Evolutionary conservation across 2,329 filamentous ascomycete genomes (phyloP).

Genomic region (Fusarium sp.): DNA sequence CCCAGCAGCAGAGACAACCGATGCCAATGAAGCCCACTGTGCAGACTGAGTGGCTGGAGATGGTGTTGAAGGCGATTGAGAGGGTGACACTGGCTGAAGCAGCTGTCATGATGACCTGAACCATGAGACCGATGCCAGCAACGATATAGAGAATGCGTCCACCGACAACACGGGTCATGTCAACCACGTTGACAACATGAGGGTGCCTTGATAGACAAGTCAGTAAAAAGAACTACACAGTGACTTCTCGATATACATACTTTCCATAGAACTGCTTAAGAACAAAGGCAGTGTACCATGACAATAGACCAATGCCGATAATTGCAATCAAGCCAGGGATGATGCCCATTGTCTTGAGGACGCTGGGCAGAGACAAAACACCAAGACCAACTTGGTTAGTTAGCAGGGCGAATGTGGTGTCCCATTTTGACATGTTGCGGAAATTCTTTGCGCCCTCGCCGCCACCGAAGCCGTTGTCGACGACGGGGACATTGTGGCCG

Average conservation of each 20-base stretch:
- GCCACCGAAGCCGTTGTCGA: slow-evolving; percentile 48
- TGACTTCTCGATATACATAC: no score
- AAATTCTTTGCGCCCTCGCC: slow-evolving; percentile 51
- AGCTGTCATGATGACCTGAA: slow-evolving; percentile 80
- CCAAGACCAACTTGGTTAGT: slow-evolving; percentile 55
- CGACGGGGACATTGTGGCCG: slow-evolving; percentile 34
- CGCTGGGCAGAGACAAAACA: slow-evolving; percentile 78
- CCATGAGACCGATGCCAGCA: slow-evolving; percentile 70
- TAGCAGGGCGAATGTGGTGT: slow-evolving; percentile 51
- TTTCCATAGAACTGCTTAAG: slow-evolving; percentile 74
- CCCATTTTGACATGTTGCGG: slow-evolving; percentile 53
- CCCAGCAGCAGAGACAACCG: slow-evolving; percentile 70
- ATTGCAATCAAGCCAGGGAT: slow-evolving; percentile 77
- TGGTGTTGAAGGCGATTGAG: slow-evolving; percentile 77
- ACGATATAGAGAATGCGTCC: slow-evolving; percentile 47
- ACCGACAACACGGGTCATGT: slow-evolving; percentile 71
- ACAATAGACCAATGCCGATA: slow-evolving; percentile 72
- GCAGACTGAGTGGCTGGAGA: slow-evolving; percentile 71
- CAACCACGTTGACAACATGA: slow-evolving; percentile 77
- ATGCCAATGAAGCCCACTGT: slow-evolving; percentile 75
- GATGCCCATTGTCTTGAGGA: slow-evolving; percentile 75
- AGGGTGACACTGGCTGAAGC: slow-evolving; percentile 75
- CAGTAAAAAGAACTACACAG: no score
- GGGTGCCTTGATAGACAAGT: slow-evolving; percentile 63
- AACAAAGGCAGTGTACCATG: slow-evolving; percentile 67